phyloP scores from a whole-genome alignment of 768 basidiomycete species.

The Mycena leptocephala region DNA sequence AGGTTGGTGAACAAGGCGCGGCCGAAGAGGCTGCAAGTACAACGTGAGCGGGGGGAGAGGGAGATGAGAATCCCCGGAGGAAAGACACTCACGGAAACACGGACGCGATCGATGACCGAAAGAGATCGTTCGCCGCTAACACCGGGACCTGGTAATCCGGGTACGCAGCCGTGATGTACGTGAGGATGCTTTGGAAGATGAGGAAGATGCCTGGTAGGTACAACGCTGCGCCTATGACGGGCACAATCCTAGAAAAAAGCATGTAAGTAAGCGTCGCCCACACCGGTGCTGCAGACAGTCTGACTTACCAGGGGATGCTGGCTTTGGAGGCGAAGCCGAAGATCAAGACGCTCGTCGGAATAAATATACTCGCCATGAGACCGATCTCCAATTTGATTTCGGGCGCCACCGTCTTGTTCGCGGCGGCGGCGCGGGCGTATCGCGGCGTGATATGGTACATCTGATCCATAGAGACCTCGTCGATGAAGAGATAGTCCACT shows the following conservation, averaged over 20 bases:
- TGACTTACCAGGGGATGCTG: conserved; percentile 45
- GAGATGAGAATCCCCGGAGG: not conserved
- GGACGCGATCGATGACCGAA: conserved; percentile 45
- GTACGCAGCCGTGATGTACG: conserved; percentile 49
- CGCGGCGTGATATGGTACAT: conserved; percentile 39
- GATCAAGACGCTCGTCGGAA: conserved; percentile 52
- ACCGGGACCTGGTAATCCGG: conserved; percentile 48
- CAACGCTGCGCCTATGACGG: conserved; percentile 49
- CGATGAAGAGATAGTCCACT: too few relatives aligned
- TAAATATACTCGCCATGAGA: conserved; percentile 48
- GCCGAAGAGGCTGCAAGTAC: conserved; percentile 36
- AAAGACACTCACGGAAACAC: conserved; percentile 34
- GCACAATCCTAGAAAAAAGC: conserved; percentile 42
- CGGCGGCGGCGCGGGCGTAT: conserved; percentile 19
- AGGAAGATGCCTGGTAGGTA: conserved; percentile 49
- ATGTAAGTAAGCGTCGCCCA: too few relatives aligned
- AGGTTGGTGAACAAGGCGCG: conserved; percentile 40
- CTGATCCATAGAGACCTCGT: too few relatives aligned
- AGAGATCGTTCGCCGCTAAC: conserved; percentile 51
- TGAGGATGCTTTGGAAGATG: conserved; percentile 45
- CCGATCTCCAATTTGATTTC: conserved; percentile 52
- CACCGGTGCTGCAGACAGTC: too few relatives aligned
- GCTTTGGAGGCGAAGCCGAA: conserved; percentile 50
- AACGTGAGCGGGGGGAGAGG: not conserved
- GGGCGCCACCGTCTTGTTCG: conserved; percentile 31